Evolutionary conservation across 495 filamentous ascomycete species (phyloP).

Genomic region (Barbatosphaeria neglecta): DNA sequence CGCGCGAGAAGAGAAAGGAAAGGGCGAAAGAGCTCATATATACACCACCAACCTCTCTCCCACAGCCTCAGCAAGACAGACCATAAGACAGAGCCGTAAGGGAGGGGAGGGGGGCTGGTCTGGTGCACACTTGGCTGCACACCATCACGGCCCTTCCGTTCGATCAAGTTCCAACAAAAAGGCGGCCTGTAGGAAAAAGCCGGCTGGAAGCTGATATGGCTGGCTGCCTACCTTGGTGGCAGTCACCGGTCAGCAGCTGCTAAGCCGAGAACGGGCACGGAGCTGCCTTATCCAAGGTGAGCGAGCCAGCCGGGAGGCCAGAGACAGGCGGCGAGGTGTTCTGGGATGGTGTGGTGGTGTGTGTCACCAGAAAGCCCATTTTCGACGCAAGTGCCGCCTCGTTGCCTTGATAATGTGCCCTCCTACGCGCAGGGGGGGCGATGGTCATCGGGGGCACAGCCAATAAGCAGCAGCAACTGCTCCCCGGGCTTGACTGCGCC

Average conservation of each 20-base stretch:
- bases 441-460: neutral
- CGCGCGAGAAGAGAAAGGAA: no score
- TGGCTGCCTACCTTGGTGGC: neutral
- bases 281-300: slow-evolving; percentile 1
- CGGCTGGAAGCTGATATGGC: neutral
- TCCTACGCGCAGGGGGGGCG: neutral
- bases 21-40: neutral
- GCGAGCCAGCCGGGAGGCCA: no score
- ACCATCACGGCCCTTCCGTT: neutral
- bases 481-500: neutral
- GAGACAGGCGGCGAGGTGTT: neutral
- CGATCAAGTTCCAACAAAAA: no score
- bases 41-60: neutral
- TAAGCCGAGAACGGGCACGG: neutral
- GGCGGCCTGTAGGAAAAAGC: neutral
- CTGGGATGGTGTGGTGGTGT: neutral
- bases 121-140: neutral
- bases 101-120: neutral
- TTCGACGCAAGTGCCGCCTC: neutral
- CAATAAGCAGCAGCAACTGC: neutral
- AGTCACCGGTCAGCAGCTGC: neutral
- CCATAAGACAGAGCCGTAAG: neutral
- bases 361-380: neutral
- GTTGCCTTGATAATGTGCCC: neutral
- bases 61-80: neutral